Evolutionary conservation across 1,284 basidiomycete genomes (phyloP).

Genomic region (Puccinia brachypodii): DNA sequence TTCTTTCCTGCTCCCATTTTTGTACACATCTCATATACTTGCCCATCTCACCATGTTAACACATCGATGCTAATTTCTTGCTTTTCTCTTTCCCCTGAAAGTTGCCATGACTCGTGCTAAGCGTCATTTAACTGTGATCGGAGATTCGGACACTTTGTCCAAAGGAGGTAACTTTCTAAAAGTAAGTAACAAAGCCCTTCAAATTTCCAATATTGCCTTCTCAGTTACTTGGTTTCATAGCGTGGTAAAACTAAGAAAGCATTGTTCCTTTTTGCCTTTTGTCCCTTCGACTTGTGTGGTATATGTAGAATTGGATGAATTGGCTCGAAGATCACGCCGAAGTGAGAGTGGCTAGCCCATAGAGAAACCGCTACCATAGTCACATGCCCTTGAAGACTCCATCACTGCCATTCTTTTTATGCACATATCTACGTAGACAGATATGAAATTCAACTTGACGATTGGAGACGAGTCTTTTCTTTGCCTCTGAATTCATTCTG

Average conservation of each 20-base stretch:
- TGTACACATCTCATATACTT: neutral
- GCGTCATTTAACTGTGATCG: conserved; percentile 83
- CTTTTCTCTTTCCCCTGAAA: conserved; percentile 52
- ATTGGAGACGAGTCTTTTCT: too few species aligned
- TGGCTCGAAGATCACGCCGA: conserved; percentile 89
- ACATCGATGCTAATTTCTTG: neutral
- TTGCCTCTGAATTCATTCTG: too few species aligned
- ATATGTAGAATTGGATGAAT: conserved; percentile 68
- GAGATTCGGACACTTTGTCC: conserved; percentile 81
- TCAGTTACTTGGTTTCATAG: neutral
- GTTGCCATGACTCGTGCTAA: conserved; percentile 92
- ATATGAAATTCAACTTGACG: too few species aligned
- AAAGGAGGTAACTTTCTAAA: conserved; percentile 80
- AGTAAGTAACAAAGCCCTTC: conserved; percentile 37
- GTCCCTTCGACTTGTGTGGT: conserved; percentile 25
- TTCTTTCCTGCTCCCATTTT: conserved; percentile 10
- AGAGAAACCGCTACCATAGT: conserved; percentile 51
- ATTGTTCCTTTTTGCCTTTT: neutral
- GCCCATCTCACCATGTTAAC: neutral
- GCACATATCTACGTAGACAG: neutral
- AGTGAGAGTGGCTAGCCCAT: conserved; percentile 69
- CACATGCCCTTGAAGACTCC: neutral
- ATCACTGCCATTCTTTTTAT: neutral
- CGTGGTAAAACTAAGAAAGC: neutral
- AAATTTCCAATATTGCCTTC: neutral